Evolutionary conservation across 164 flowering plant genomes (phyloP).

Genomic region (Aristolochia fimbriata): DNA sequence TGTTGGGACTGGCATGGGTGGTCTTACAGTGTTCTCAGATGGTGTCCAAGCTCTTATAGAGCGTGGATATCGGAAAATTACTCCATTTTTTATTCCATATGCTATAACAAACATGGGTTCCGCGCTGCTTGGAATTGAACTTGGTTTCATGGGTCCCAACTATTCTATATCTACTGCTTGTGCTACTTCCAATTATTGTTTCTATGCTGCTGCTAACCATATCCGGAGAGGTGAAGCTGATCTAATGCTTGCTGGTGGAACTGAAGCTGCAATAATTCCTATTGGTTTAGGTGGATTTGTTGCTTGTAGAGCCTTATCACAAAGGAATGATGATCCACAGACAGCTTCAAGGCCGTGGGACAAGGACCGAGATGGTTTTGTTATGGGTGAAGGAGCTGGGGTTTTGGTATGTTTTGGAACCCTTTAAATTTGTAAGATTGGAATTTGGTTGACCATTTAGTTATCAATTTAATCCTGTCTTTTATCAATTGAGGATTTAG

Average conservation of each 20-base stretch:
- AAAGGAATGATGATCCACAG: slow-evolving; percentile 94
- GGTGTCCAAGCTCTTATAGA: slow-evolving; percentile 81
- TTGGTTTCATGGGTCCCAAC: slow-evolving; percentile 95
- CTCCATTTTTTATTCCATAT: slow-evolving; percentile 94
- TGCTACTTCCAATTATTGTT: slow-evolving; percentile 93
- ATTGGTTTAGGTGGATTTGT: slow-evolving; percentile 90
- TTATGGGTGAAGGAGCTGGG: slow-evolving; percentile 96
- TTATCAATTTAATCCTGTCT: too few species aligned
- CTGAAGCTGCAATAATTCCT: slow-evolving; percentile 91
- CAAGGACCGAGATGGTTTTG: slow-evolving; percentile 87
- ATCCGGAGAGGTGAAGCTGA: slow-evolving; percentile 95
- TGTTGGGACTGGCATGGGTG: slow-evolving; percentile 98
- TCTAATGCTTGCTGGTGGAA: slow-evolving; percentile 93
- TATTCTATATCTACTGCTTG: slow-evolving; percentile 95
- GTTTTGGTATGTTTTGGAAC: slow-evolving; percentile 50
- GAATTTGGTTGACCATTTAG: background rate
- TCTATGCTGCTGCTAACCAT: slow-evolving; percentile 96
- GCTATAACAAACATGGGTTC: slow-evolving; percentile 95
- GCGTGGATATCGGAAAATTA: slow-evolving; percentile 75
- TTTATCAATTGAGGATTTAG: background rate
- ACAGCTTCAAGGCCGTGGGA: slow-evolving; percentile 99
- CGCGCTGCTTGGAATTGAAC: slow-evolving; percentile 86
- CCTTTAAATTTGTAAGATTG: background rate
- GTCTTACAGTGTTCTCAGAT: slow-evolving; percentile 79
- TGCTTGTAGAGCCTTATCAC: slow-evolving; percentile 96